Base-by-base conservation (phyloP, 2,329 filamentous ascomycete genomes). In the Pseudogymnoascus sp. region DNA sequence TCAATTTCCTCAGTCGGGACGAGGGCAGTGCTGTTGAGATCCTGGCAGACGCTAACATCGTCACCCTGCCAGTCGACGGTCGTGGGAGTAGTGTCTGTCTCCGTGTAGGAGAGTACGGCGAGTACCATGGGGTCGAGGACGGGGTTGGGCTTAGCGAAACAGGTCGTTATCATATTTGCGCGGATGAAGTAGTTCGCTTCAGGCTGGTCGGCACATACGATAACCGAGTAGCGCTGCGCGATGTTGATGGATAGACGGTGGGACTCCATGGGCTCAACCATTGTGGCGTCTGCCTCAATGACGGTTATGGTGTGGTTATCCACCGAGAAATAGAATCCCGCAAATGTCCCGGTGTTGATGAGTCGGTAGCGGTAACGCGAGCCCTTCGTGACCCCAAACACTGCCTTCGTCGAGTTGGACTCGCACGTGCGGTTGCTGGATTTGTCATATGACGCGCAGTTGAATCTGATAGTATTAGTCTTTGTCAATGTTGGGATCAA, bases 211-310 rank as follows among this genome's bases (percentile, higher is more conserved):
- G 74, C 87, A 87, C 68, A 86, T 90, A 6, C 82, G 75, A 14
- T 79, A 71, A 4, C 72, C 70, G 0, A 76, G 67, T 89, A 90
- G 12, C 88, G 80, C 69, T 91, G 88, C 0, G 87, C 87, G 1
- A 87, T 86, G 6, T 85, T 80, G 20, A 91, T 75, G 63, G 88
- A 85, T 60, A 91, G 73, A 63, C 83, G 80, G 34, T 81, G 77
- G 6, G 85, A 80, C 1, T 81, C 75, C 4, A 76, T 74, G 0
- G 87, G 84, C 62, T 84, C 78, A 1, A 89, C 81, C 35, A 83
- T 81, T 1, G 86, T 83, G 14, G 87, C 88, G 67, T 91, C 88
- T 0, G 88, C 84, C 69, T 90, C 88, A 8, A 87, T 83, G 50
- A 91, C 75, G 34, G 75, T 76, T 70, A 88, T 84, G 9, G 74